A percentile compares a stretch with the other conserved stretches of the same genome.
Evolutionary conservation across 1,284 basidiomycete species (phyloP).

Genomic region (Ganoderma lingzhi): DNA sequence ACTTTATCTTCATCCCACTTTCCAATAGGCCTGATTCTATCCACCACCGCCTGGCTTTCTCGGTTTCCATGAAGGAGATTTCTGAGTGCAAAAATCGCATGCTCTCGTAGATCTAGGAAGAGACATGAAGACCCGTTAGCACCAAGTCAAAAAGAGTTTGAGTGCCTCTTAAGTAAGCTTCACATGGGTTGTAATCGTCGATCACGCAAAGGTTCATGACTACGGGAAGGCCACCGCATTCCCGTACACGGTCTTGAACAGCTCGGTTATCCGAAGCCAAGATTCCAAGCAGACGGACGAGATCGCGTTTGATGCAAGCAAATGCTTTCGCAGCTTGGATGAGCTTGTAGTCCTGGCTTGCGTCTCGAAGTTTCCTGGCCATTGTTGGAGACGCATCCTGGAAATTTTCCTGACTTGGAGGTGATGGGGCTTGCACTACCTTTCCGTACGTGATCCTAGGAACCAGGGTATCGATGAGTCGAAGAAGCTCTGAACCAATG

Average conservation of each 20-base stretch:
- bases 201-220: constrained; percentile 88
- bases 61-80: constrained; percentile 80
- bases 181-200: constrained; percentile 92
- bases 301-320: constrained; percentile 81
- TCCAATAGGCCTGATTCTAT: constrained; percentile 70
- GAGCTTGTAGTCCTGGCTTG: not conserved
- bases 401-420: constrained; percentile 13
- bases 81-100: constrained; percentile 85
- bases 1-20: constrained; percentile 63
- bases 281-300: constrained; percentile 83
- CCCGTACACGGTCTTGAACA: constrained; percentile 78
- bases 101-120: constrained; percentile 81
- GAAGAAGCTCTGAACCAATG: constrained; percentile 63
- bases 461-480: constrained; percentile 74
- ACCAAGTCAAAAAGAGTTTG: no score
- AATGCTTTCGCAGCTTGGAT: constrained; percentile 48
- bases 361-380: no score
- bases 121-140: not conserved
- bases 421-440: constrained; percentile 46
- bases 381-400: not conserved
- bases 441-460: constrained; percentile 82
- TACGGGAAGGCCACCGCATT: constrained; percentile 76
- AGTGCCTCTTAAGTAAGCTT: constrained; percentile 40
- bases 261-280: constrained; percentile 67
- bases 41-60: constrained; percentile 83